phyloP scores from a whole-genome alignment of 2,329 filamentous ascomycete species.

The Colletotrichum magnum region DNA sequence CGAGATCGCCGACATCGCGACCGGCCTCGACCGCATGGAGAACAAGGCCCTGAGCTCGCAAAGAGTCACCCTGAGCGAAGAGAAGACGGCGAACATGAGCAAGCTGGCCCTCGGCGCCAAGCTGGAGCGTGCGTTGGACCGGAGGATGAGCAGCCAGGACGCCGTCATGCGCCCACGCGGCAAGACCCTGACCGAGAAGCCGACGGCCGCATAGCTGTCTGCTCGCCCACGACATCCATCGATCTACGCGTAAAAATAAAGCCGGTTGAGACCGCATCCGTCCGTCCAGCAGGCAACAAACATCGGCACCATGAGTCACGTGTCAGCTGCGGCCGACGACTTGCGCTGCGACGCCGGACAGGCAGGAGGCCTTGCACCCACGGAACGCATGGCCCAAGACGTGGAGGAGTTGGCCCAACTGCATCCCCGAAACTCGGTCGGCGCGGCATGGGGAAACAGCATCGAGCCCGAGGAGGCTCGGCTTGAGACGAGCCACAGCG shows the following conservation, averaged over 20 bases:
- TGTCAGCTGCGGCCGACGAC: no score
- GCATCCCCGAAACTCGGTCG: no score
- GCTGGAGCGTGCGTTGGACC: slow-evolving; percentile 87
- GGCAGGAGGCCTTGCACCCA: no score
- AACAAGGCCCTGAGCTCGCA: slow-evolving; percentile 88
- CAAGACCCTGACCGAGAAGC: slow-evolving; percentile 55
- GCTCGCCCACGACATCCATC: neutral
- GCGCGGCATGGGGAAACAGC: no score
- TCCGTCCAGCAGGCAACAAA: neutral
- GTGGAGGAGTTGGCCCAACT: no score
- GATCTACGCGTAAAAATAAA: neutral
- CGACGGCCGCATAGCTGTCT: slow-evolving; percentile 28
- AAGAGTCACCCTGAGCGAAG: slow-evolving; percentile 82
- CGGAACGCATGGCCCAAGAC: no score
- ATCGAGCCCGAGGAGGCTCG: no score
- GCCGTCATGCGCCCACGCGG: slow-evolving; percentile 80
- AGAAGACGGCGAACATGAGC: slow-evolving; percentile 86
- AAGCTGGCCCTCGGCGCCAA: slow-evolving; percentile 93
- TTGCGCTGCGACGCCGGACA: no score
- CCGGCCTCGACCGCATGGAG: slow-evolving; percentile 87
- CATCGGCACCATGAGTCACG: no score
- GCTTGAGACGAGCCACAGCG: neutral
- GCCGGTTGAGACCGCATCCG: no score
- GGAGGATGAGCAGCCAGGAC: slow-evolving; percentile 90
- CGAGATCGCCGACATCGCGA: slow-evolving; percentile 79